These are phyloP conservation scores for Ophiostoma sp. DNA, from an alignment of 2,329 filamentous ascomycete species.

Conservation along the genomic window DNA sequence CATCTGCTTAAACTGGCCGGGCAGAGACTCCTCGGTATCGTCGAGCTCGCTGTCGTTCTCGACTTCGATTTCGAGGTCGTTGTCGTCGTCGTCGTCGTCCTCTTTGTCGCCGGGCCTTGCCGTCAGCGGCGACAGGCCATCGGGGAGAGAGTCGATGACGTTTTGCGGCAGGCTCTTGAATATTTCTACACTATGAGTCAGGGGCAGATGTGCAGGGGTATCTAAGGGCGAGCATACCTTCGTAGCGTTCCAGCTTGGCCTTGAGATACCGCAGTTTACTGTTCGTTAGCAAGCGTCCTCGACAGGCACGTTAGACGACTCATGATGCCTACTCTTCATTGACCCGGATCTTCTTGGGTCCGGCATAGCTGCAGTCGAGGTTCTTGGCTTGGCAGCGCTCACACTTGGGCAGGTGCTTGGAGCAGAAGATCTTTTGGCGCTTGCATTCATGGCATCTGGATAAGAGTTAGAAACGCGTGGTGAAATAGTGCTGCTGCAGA, in stretches of 20 bases:
- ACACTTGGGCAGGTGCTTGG: slow-evolving; percentile 24
- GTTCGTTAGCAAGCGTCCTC: not conserved
- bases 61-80: slow-evolving; percentile 4
- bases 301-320: not conserved
- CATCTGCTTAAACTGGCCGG: slow-evolving; percentile 23
- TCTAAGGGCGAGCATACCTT: slow-evolving; percentile 16
- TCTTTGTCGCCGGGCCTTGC: not conserved
- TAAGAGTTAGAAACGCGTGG: not conserved
- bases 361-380: slow-evolving; percentile 24
- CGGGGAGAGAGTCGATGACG: not conserved
- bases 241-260: slow-evolving; percentile 21
- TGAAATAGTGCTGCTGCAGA: too few relatives aligned
- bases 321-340: slow-evolving; percentile 23
- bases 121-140: not conserved
- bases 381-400: slow-evolving; percentile 22
- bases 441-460: slow-evolving; percentile 25
- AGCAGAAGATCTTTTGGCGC: slow-evolving; percentile 25
- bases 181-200: slow-evolving; percentile 18
- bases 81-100: not conserved
- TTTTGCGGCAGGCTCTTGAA: slow-evolving; percentile 17
- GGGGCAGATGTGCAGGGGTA: not conserved
- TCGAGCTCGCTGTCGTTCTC: slow-evolving; percentile 7
- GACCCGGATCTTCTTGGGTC: slow-evolving; percentile 24
- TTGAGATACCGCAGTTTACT: slow-evolving; percentile 23
- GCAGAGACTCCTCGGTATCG: slow-evolving; percentile 14